Evolutionary conservation across 2,329 filamentous ascomycete species (phyloP), one percentile per base, ranked within the genome.

Genomic region (Blastomyces parvus): DNA sequence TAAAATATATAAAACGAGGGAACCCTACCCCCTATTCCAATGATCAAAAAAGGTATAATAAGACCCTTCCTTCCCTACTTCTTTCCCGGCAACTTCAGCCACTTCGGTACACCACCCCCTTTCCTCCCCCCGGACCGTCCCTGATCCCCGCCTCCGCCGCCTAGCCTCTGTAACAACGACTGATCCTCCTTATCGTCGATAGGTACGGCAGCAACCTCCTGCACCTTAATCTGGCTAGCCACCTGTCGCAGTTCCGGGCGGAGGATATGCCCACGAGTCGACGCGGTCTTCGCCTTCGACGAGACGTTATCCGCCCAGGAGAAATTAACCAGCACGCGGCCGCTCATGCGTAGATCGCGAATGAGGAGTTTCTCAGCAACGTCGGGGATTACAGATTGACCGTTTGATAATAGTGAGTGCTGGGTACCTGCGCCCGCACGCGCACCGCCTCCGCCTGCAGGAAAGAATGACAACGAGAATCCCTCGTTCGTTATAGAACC

Each of bases 301-400:
- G 83, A 80, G 0, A 86, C 88, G 46, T 75, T 80, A 57, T 87
- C 83, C 25, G 86, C 84, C 89, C 91, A 96, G 0, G 86, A 77
- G 65, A 96, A 83, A 64, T 88, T 93, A 53, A 97, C 79, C 9
- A 96, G 79, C 40, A 92, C 86, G 42, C 85, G 83, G 7, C 86
- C 86, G 2, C 81, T 82, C 66, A 97, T 83, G 17, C 86, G 85
- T 68, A 96, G 82, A 63, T 87, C 85, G 60, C 82, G 81, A 63
- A 97, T 89, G n/a, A 97, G 78, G 55, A 67, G 66, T n/a, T 66
- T 68, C 40, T 72, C 63, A 74, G 83, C 71, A 82, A 80, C 74
- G 48, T 77, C 74, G 0, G 76, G 74, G n/a, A 79, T 72, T 13
- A 70, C 67, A 13, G 69, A 71, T 55, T 73, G 66, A 63, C 57